Conservation (phyloP, 2,329 filamentous ascomycete species). For the Lasiodiplodia hormozganensis region DNA sequence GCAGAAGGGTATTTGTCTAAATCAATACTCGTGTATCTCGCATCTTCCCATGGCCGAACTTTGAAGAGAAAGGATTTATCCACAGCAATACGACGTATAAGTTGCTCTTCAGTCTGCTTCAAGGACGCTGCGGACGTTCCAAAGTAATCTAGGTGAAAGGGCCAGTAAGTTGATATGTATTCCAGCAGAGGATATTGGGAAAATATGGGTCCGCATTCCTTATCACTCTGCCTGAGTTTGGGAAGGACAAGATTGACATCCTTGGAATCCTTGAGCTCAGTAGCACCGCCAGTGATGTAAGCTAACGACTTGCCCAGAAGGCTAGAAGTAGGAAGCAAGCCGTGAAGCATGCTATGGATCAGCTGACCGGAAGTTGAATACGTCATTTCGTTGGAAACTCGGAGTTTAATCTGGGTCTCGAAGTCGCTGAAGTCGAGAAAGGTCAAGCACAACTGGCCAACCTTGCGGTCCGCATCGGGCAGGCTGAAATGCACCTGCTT, state of each 20-base stretch:
- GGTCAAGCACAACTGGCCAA: conserved; percentile 49
- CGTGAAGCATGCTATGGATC: neutral
- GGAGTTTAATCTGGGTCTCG: conserved; percentile 35
- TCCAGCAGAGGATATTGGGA: neutral
- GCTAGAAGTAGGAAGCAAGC: neutral
- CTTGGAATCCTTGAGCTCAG: neutral
- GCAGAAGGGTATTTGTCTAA: neutral
- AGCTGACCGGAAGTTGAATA: neutral
- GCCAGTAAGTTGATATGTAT: neutral
- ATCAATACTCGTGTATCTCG: neutral
- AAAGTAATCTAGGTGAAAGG: neutral
- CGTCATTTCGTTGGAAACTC: neutral
- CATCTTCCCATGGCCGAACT: neutral
- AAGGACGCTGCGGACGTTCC: neutral
- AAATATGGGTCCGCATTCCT: neutral
- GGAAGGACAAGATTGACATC: neutral
- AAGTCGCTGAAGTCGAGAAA: conserved; percentile 53
- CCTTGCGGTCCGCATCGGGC: conserved; percentile 37
- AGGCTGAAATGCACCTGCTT: conserved; percentile 33
- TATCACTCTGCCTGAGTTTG: neutral
- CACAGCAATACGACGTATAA: neutral
- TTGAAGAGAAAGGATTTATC: neutral
- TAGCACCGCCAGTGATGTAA: neutral
- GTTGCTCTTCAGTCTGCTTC: neutral
- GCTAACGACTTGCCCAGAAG: neutral